Evolutionary conservation across 73 alveolate genomes (phyloP), one percentile per base, ranked within the genome.

Genomic region (Paramecium tetraurelia): DNA sequence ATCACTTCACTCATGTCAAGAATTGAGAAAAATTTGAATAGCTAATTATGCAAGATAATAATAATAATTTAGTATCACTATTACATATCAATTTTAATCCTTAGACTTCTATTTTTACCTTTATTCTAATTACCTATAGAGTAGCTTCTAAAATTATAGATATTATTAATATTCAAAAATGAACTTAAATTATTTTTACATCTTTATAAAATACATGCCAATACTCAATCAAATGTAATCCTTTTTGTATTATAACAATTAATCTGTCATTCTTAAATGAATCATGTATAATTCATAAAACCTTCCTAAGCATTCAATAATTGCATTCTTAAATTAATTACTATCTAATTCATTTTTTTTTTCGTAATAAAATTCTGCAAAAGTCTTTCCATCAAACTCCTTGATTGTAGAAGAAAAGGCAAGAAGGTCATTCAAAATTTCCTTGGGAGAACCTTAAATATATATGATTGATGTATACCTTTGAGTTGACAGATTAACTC

Each of bases 1-100:
- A 80, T 80, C 90, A 80, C 57, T 80, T 80, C 90, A 80, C 90
- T 22, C 90, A 80, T 80, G 72, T 80, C 6, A 80, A 80, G 57
- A 41, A 80, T 80, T 80, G 90, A 80, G 43, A 80, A 10, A 14
- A 44, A 24, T 20, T 5, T 43, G 16, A 24, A 63, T 63, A 63
- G 59, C 48, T 80, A 31, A 44, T 80, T 80, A 80, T 46, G 8
- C 71, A 80, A 8, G 24, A 31, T 80, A 38, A 80, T 80, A 16
- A 46, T 46, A 41, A 24, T 80, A 80, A 80, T 80, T 44, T 80
- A 46, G 46, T 43, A 35, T 80, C 90, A 80, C 90, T 80, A 44
- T 80, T 80, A 35, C 41, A 77, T 14, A 77, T 77, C 44, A 77
- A 46, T 18, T 77, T 6, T 3, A 77, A 77, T 41, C 75, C 89